Percentiles rank a stretch among this genome's conserved stretches.
These are phyloP conservation scores for Calycina marina DNA, from an alignment of 2,329 filamentous ascomycete species.

Conservation along the genomic window DNA sequence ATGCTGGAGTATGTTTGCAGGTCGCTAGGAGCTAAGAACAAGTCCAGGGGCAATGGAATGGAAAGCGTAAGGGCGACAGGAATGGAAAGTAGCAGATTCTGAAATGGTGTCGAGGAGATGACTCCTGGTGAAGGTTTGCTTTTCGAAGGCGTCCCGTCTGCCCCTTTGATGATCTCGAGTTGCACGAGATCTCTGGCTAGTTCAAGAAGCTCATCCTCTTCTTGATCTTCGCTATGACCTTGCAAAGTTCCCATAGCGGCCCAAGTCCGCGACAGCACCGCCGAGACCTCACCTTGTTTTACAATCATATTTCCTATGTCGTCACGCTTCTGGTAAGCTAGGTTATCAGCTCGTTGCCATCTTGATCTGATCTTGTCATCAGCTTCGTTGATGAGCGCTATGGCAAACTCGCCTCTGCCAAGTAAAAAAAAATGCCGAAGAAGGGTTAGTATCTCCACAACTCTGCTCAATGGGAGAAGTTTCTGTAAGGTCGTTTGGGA, in stretches of 20 bases:
- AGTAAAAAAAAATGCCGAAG: constrained; percentile 80
- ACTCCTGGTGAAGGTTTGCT: constrained; percentile 11
- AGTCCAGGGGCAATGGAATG: constrained; percentile 66
- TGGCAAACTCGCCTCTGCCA: constrained; percentile 79
- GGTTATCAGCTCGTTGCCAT: constrained; percentile 48
- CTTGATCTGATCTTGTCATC: constrained; percentile 65
- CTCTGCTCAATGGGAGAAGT: constrained; percentile 62
- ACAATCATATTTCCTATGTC: constrained; percentile 50
- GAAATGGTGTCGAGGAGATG: constrained; percentile 42
- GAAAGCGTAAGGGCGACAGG: constrained; percentile 57
- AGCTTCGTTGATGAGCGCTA: constrained; percentile 72
- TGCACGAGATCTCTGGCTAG: constrained; percentile 64
- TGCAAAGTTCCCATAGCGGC: constrained; percentile 63
- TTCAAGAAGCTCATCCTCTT: constrained; percentile 60
- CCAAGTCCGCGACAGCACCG: constrained; percentile 66
- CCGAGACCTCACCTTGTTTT: constrained; percentile 75
- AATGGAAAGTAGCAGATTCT: constrained; percentile 68
- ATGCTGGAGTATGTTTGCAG: constrained; percentile 70
- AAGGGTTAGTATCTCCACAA: constrained; percentile 62
- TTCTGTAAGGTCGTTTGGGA: constrained; percentile 75
- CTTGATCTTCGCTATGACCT: constrained; percentile 55
- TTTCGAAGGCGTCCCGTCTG: constrained; percentile 24
- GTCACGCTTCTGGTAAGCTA: constrained; percentile 42
- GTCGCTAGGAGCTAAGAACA: constrained; percentile 69
- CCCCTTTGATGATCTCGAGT: constrained; percentile 43